A percentile compares a stretch with the other conserved stretches of the same genome.
Evolutionary conservation across 2,329 filamentous ascomycete species (phyloP).

Genomic region (Chaetomiaceae sp.): DNA sequence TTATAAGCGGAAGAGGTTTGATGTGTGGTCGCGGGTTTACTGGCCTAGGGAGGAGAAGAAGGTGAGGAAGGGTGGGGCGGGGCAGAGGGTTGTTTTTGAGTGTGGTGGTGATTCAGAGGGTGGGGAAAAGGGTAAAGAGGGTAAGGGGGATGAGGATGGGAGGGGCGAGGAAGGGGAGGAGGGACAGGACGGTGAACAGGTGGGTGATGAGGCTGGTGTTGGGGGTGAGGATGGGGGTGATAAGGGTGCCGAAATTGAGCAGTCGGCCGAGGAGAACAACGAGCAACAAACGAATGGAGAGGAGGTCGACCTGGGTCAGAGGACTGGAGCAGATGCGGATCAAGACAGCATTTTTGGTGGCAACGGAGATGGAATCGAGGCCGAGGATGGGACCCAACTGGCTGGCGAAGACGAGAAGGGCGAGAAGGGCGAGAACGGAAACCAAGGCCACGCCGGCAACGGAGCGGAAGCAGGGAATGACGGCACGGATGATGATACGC

Average conservation of each 20-base stretch:
- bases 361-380: too few species aligned
- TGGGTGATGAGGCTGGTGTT: not conserved
- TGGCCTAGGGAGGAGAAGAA: not conserved
- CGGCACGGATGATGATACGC: too few species aligned
- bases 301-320: too few species aligned
- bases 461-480: not conserved
- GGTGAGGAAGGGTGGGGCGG: not conserved
- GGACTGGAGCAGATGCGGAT: too few species aligned
- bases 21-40: constrained; percentile 15
- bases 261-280: too few species aligned
- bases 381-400: too few species aligned
- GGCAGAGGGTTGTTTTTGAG: constrained; percentile 16
- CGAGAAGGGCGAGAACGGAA: not conserved
- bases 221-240: not conserved
- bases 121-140: not conserved
- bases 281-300: too few species aligned
- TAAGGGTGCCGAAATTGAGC: not conserved
- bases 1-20: constrained; percentile 14
- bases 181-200: not conserved
- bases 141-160: not conserved
- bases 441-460: not conserved
- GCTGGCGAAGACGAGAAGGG: too few species aligned
- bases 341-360: too few species aligned
- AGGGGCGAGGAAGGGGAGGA: not conserved
- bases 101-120: constrained; percentile 8